Evolutionary conservation across 352 stramenopile species (phyloP).

Genomic region (Phytopythium litorale): DNA sequence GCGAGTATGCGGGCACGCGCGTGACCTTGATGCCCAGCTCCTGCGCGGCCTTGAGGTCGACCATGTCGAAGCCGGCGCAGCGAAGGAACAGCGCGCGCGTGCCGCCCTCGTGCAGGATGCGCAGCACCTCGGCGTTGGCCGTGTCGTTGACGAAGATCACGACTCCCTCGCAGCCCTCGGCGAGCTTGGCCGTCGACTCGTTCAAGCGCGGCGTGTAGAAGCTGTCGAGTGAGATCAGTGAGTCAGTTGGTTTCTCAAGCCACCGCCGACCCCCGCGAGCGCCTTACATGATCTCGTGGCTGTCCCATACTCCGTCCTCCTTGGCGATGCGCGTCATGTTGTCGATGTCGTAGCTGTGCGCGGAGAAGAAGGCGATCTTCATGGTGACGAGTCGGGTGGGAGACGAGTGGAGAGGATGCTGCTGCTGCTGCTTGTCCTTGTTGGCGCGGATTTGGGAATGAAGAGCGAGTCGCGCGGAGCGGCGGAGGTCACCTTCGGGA

Average conservation of each 20-base stretch:
- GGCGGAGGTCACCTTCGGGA: no score
- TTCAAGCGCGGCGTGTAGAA: constrained; percentile 59
- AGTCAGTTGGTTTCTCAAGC: neutral
- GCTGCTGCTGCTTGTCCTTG: neutral
- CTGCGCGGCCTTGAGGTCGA: constrained; percentile 47
- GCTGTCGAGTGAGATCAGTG: constrained; percentile 8
- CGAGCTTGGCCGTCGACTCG: constrained; percentile 43
- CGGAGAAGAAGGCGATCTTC: constrained; percentile 80
- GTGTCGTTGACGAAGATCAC: constrained; percentile 88
- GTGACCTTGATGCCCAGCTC: constrained; percentile 46
- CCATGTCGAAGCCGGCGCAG: constrained; percentile 68
- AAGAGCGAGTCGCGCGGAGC: no score
- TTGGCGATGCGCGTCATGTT: constrained; percentile 42
- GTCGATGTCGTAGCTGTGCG: constrained; percentile 69
- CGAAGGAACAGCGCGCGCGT: constrained; percentile 60
- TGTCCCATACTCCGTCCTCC: constrained; percentile 31
- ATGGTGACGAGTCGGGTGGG: constrained; percentile 24
- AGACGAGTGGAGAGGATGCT: constrained; percentile 2
- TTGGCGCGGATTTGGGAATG: constrained; percentile 13
- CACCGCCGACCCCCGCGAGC: no score
- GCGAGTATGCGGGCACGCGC: constrained; percentile 62
- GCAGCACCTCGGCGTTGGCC: constrained; percentile 52
- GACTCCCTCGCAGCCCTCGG: constrained; percentile 51
- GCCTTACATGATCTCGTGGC: constrained; percentile 46
- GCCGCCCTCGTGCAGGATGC: constrained; percentile 35